phyloP scores from a whole-genome alignment of 1,139 yeast species.

The Protomyces lactucae-debilis region DNA sequence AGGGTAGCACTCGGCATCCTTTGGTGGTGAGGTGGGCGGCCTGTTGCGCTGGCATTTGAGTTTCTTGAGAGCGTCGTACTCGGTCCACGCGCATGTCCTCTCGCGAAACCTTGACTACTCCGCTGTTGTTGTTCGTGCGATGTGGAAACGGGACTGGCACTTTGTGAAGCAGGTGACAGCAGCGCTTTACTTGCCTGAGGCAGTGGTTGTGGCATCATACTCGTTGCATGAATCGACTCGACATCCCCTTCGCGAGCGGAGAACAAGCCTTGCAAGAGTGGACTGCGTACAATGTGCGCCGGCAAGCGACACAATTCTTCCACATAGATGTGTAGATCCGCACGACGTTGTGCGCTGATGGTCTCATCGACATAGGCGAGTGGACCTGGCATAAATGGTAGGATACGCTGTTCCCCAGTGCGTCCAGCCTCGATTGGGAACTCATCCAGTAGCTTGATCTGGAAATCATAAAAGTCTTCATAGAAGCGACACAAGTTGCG shows the following conservation, averaged over 20 bases:
- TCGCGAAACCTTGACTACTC: not conserved
- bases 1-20: not conserved
- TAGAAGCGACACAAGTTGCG: conserved; percentile 81
- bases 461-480: conserved; percentile 94
- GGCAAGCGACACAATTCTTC: conserved; percentile 72
- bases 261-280: conserved; percentile 66
- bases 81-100: not conserved
- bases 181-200: conserved; percentile 12
- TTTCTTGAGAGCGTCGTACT: not conserved
- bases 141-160: not conserved
- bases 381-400: conserved; percentile 97
- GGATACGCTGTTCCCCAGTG: conserved; percentile 65
- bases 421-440: conserved; percentile 94
- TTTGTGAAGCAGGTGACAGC: conserved; percentile 15
- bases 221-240: conserved; percentile 35
- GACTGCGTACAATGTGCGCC: conserved; percentile 63
- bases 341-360: conserved; percentile 77
- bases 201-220: conserved; percentile 24
- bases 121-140: conserved; percentile 12
- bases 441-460: conserved; percentile 71
- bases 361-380: conserved; percentile 85
- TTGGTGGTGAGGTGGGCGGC: not conserved
- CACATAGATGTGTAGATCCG: conserved; percentile 78
- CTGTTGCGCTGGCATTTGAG: not conserved
- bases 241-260: conserved; percentile 64